Conservation (phyloP, 164 flowering plant species). For the Stephania yunnanensis region DNA sequence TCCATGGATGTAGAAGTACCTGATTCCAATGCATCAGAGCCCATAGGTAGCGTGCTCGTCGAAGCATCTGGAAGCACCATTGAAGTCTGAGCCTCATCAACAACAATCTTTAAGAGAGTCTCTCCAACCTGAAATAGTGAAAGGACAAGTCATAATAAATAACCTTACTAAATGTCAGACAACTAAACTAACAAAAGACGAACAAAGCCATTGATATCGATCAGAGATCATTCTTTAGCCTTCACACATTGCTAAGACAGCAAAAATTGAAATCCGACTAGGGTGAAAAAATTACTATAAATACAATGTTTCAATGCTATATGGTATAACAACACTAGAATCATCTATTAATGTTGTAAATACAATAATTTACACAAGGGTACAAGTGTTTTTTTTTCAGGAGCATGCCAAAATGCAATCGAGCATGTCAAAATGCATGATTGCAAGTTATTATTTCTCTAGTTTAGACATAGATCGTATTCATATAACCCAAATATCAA, state of each 20-base stretch:
- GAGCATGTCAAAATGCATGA: neutral
- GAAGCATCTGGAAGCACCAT: slow-evolving; percentile 17
- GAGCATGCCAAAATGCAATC: neutral
- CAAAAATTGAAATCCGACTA: no score
- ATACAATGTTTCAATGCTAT: neutral
- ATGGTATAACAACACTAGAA: neutral
- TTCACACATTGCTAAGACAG: neutral
- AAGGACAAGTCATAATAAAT: neutral
- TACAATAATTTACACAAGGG: no score
- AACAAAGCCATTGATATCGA: neutral
- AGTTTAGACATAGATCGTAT: neutral
- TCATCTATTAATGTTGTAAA: no score
- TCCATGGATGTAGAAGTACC: slow-evolving; percentile 15
- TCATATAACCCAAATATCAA: neutral
- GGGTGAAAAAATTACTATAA: neutral
- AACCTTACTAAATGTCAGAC: neutral
- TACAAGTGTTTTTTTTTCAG: no score
- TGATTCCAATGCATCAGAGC: slow-evolving; percentile 20
- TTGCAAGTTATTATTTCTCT: neutral
- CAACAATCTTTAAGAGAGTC: slow-evolving; percentile 62
- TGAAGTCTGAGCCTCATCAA: slow-evolving; percentile 38
- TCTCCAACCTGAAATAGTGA: slow-evolving; percentile 75
- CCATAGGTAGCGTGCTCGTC: slow-evolving; percentile 11
- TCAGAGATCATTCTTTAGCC: neutral
- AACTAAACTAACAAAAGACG: neutral